phyloP scores from a whole-genome alignment of 352 stramenopile genomes.

The Phytophthora multivora region DNA sequence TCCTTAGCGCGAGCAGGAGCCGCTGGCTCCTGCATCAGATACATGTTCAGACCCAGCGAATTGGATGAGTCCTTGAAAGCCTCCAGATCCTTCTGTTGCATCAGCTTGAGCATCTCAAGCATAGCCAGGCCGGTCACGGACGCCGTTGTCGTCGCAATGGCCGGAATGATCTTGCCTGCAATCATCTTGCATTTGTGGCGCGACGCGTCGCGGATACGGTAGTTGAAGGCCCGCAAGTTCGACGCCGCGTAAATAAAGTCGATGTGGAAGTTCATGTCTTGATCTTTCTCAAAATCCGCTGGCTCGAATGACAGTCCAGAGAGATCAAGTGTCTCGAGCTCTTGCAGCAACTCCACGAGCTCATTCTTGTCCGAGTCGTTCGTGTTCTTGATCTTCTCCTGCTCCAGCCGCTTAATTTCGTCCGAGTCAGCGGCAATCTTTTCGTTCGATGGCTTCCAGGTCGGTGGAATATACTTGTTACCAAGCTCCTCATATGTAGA shows the following conservation, averaged over 20 bases:
- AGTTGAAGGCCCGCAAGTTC: constrained; percentile 95
- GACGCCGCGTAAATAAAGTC: constrained; percentile 97
- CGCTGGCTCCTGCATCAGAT: constrained; percentile 91
- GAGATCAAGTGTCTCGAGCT: constrained; percentile 67
- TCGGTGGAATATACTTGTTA: constrained; percentile 41
- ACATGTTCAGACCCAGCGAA: constrained; percentile 92
- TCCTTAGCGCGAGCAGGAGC: constrained; percentile 87
- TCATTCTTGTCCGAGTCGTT: constrained; percentile 69
- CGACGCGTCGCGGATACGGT: constrained; percentile 82
- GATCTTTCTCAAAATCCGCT: constrained; percentile 98
- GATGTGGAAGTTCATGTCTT: constrained; percentile 96
- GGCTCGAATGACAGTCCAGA: constrained; percentile 69
- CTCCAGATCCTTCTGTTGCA: constrained; percentile 89
- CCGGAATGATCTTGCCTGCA: constrained; percentile 99
- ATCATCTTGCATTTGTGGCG: constrained; percentile 97
- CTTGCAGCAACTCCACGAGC: constrained; percentile 70
- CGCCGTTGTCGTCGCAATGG: constrained; percentile 99
- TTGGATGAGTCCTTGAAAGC: constrained; percentile 94
- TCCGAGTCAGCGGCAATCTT: constrained; percentile 79
- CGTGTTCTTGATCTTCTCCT: constrained; percentile 68
- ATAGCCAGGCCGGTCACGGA: constrained; percentile 98
- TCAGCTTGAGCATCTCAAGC: constrained; percentile 87
- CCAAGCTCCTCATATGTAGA: constrained; percentile 67
- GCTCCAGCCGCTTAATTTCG: constrained; percentile 69
- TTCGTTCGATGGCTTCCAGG: constrained; percentile 77